Base-by-base conservation (phyloP, 2,329 filamentous ascomycete species). In the Penicillium sp. region DNA sequence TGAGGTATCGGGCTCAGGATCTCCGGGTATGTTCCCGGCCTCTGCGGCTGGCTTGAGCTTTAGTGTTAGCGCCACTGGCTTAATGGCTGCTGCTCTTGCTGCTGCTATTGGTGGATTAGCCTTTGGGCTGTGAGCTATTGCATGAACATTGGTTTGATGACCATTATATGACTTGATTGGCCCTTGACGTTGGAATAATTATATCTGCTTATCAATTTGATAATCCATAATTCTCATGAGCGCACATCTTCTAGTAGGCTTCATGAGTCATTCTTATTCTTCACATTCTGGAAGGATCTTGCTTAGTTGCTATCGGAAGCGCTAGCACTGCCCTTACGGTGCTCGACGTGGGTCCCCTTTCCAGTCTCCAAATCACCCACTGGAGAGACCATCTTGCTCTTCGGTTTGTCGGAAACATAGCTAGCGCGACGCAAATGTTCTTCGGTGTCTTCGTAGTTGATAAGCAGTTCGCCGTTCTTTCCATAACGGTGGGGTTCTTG, bases 381-480 rank as follows among this genome's bases (percentile, higher is more conserved):
- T 11, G 29, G 36, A 18, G 40, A 52, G 10, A 53, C 42, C 21
- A 53, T 11, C 16, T 55, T 45, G 14, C 1, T 18, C 29, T 54
- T 58, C 5, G 49, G 40, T 51, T 62, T 64, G 24, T 64, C 61
- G 14, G 60, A 56, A 11, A 57, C 48, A 29, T 60, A 56, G 54
- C 63, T 67, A 29, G 60, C 64, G 21, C 69, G 65, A 39, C 65
- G 62, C 21, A 66, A 48, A 45, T 74, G 70, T 58, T 74, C 69
- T 31, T 72, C 72, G 1, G 72, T 73, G 21, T 73, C 66, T 9
- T 78, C 71, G 57, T 83, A 83, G 45, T 75, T 68, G 60, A 84
- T 79, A 41, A 84, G 74, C 39, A 82, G 61, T 58, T 84, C 78
- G 3, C 82, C 82, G 14, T 79, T 76, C 74, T 83, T 83, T 54